phyloP scores from a whole-genome alignment of 192 early-diverging fungal species.

The Gamsiella multidivaricata region DNA sequence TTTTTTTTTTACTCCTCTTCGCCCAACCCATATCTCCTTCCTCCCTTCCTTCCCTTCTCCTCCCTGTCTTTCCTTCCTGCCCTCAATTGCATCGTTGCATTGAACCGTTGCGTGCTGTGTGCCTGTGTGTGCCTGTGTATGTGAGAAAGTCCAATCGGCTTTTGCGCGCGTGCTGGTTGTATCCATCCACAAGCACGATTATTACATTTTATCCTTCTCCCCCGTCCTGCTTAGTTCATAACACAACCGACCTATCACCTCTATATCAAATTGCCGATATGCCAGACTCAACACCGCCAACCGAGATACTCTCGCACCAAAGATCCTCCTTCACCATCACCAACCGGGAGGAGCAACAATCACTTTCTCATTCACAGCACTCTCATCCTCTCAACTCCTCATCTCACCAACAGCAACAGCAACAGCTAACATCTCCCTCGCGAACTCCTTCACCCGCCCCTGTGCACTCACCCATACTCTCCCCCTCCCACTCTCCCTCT shows the following conservation, averaged over 20 bases:
- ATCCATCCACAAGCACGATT: no score
- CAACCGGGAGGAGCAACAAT: conserved; percentile 5
- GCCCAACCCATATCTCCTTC: conserved; percentile 4
- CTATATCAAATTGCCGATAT: background rate
- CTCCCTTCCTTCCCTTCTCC: no score
- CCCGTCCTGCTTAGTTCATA: background rate
- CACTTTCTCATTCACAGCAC: no score
- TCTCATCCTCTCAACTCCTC: no score
- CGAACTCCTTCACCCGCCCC: background rate
- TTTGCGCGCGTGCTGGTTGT: no score
- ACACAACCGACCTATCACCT: background rate
- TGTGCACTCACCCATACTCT: background rate
- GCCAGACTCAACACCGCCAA: background rate
- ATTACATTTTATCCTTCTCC: background rate
- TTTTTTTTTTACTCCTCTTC: background rate
- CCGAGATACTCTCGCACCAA: background rate
- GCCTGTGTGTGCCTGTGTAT: no score
- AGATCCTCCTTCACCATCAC: conserved; percentile 7
- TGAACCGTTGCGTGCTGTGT: no score
- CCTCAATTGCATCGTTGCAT: no score
- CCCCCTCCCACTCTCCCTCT: background rate
- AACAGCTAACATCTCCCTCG: background rate
- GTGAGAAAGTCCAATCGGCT: no score
- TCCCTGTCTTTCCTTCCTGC: no score
- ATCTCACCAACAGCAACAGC: background rate